Conservation (phyloP, 1,284 basidiomycete genomes). For the Ustilago bromivora region DNA sequence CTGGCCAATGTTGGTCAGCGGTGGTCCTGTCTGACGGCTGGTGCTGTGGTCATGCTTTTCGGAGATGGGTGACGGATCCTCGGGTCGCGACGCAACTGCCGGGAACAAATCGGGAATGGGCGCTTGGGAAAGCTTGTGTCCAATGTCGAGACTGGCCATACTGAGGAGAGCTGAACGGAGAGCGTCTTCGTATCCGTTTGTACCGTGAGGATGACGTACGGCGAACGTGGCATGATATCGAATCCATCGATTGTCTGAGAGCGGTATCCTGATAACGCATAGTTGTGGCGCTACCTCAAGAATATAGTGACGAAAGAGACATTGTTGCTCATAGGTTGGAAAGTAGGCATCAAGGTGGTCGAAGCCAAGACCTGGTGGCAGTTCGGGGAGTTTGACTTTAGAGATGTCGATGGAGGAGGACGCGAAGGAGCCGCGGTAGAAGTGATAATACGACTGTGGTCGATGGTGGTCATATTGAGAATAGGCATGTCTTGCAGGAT, state of each 20-base stretch:
- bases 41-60: constrained; percentile 2
- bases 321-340: constrained; percentile 42
- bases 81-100: constrained; percentile 4
- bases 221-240: constrained; percentile 43
- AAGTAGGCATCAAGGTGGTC: constrained; percentile 48
- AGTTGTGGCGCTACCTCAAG: constrained; percentile 46
- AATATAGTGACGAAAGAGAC: constrained; percentile 46
- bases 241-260: constrained; percentile 46
- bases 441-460: constrained; percentile 9
- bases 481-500: constrained; percentile 1
- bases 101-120: constrained; percentile 39
- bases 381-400: constrained; percentile 34
- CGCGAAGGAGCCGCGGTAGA: constrained; percentile 11
- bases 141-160: constrained; percentile 47
- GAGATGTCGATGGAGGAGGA: constrained; percentile 35
- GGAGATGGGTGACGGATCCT: constrained; percentile 12
- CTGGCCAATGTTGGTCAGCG: constrained; percentile 3
- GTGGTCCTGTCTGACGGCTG: background rate
- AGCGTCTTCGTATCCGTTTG: constrained; percentile 45
- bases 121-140: constrained; percentile 41
- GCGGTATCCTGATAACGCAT: constrained; percentile 36
- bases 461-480: constrained; percentile 33
- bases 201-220: constrained; percentile 31
- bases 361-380: constrained; percentile 42
- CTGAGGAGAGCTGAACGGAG: constrained; percentile 42